A percentile compares a stretch with the other conserved stretches of the same genome.
Evolutionary conservation across 2,329 filamentous ascomycete species (phyloP).

Genomic region (Dothidotthia symphoricarpi): DNA sequence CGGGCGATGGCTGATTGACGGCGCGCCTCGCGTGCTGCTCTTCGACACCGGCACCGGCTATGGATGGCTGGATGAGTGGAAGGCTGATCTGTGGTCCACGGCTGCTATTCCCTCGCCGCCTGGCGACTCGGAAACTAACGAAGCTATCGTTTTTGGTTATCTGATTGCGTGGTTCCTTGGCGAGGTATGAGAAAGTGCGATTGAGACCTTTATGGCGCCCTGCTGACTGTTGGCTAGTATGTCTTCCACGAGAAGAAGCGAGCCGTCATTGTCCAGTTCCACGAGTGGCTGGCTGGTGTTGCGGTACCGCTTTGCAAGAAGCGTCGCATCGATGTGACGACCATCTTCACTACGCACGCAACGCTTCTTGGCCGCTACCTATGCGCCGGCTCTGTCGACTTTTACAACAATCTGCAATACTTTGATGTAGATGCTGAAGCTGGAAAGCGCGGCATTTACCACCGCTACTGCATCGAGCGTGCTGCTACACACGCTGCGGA

Average conservation of each 20-base stretch:
- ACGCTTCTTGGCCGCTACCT: slow-evolving; percentile 94
- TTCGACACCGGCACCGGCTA: slow-evolving; percentile 96
- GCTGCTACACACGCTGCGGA: slow-evolving; percentile 88
- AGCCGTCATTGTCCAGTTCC: slow-evolving; percentile 96
- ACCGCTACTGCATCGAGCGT: slow-evolving; percentile 96
- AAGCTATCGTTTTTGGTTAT: slow-evolving; percentile 96
- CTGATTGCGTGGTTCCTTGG: slow-evolving; percentile 97
- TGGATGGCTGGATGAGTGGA: slow-evolving; percentile 91
- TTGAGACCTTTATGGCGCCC: neutral
- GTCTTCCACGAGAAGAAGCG: slow-evolving; percentile 88
- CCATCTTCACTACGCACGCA: slow-evolving; percentile 97
- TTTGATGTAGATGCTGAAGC: slow-evolving; percentile 97
- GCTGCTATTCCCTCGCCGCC: slow-evolving; percentile 92
- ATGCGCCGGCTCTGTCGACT: slow-evolving; percentile 95
- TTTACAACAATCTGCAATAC: slow-evolving; percentile 97
- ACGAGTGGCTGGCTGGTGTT: slow-evolving; percentile 97
- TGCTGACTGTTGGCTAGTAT: slow-evolving; percentile 59
- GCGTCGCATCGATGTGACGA: slow-evolving; percentile 92
- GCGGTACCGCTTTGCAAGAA: slow-evolving; percentile 89
- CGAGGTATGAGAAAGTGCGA: slow-evolving; percentile 64
- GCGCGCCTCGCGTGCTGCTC: slow-evolving; percentile 86
- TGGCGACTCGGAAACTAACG: slow-evolving; percentile 91
- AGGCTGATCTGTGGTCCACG: slow-evolving; percentile 88
- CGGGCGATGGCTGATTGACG: slow-evolving; percentile 96
- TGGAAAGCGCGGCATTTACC: slow-evolving; percentile 97